A percentile compares a stretch with the other conserved stretches of the same genome.
phyloP scores from a whole-genome alignment of 1,284 basidiomycete genomes.

The Cutaneotrichosporon sp. region DNA sequence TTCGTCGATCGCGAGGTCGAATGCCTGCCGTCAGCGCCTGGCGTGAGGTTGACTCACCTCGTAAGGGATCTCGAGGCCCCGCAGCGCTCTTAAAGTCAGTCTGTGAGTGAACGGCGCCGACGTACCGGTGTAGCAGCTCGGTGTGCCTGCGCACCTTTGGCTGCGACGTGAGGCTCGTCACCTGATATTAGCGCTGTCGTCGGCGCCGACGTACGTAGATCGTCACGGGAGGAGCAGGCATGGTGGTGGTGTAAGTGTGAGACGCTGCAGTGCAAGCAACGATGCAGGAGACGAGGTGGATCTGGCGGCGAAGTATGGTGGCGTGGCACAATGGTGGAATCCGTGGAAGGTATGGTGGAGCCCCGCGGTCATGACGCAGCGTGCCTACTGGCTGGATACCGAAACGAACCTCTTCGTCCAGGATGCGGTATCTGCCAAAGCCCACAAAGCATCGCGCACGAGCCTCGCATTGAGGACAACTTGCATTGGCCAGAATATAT shows the following conservation, averaged over 20 bases:
- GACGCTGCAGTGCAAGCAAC: too few relatives aligned
- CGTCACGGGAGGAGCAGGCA: conserved; percentile 33
- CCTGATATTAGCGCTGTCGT: conserved; percentile 17
- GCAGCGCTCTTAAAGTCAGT: conserved; percentile 11
- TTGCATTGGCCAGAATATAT: too few relatives aligned
- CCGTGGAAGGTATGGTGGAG: not conserved
- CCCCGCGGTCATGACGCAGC: too few relatives aligned
- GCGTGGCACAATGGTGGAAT: not conserved
- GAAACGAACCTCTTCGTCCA: too few relatives aligned
- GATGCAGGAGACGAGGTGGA: not conserved
- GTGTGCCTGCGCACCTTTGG: conserved; percentile 42
- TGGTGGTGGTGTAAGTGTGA: conserved; percentile 3
- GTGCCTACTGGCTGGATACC: too few relatives aligned
- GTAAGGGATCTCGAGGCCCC: conserved; percentile 41
- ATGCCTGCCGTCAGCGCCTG: conserved; percentile 13
- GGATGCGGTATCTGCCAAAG: too few relatives aligned
- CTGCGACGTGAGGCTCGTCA: conserved; percentile 41
- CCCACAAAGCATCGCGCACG: too few relatives aligned
- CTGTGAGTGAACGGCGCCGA: not conserved
- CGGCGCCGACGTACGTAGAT: conserved; percentile 28
- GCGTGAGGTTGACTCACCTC: conserved; percentile 25
- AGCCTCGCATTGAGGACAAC: too few relatives aligned
- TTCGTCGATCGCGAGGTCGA: conserved; percentile 42
- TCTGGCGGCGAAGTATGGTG: not conserved
- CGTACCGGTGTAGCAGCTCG: conserved; percentile 41